Evolutionary conservation across 768 basidiomycete species (phyloP), one percentile per base, ranked within the genome.

Genomic region (Termitomyces heimii): DNA sequence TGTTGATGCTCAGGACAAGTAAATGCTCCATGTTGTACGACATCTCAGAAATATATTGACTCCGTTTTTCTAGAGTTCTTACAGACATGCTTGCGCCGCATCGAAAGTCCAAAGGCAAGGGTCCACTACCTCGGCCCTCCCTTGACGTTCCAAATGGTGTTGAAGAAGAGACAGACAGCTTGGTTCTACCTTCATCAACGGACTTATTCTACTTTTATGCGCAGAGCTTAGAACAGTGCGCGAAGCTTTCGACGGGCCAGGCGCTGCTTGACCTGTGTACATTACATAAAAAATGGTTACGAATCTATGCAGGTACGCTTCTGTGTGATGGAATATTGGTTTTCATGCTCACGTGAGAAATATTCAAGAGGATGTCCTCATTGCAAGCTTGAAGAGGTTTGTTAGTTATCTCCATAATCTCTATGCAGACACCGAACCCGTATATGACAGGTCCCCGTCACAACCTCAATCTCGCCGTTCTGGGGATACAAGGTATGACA

Each of bases 141-240:
- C 69, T 91, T 16, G 92, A 95, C 24, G 73, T 77, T 6, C 65
- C 81, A 13, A 70, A 70, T 26, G 71, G 76, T 29, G 77, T 74
- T 13, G 78, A 77, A 2, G 73, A 77, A 26, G 73, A 76, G 28
- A 72, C 82, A 20, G 37, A 39, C 0, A 77, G 80, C n/a, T 74
- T 82, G 2, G 92, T 98, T 1, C 79, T 98, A 8, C 90, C 93
- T 0, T 94, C 92, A 0, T 98, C 95, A 0, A 98, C 95, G 0
- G 95, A 98, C 63, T 74, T 99, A 18, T 99, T 98, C 76, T 97
- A 95, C 69, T 94, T 97, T 72, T 98, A 98, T 67, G 92, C 86
- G 0, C 94, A 98, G 69, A 94, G 88, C 55, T 73, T 99, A 35
- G 97, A 98, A 53, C 92, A 94, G 66, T 98, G 96, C 66, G 88